Evolutionary conservation across 257 asterid genomes (phyloP).

Genomic region (Vinca minor): DNA sequence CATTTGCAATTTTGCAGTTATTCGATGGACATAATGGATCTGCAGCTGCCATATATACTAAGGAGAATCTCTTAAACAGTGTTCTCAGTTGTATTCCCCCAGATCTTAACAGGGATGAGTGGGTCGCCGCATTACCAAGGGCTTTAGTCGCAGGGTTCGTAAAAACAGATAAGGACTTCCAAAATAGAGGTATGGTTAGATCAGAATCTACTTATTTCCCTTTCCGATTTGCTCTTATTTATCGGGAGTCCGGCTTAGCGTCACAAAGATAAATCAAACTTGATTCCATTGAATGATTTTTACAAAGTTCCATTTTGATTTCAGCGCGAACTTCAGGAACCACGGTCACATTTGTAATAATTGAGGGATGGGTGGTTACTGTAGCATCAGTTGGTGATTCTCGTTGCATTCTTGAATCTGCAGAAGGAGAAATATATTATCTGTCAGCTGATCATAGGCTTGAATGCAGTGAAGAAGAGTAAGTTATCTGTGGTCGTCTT

Average conservation of each 20-base stretch:
- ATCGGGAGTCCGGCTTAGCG: too few relatives aligned
- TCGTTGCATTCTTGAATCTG: slow-evolving; percentile 85
- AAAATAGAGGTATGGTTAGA: slow-evolving; percentile 57
- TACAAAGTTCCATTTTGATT: slow-evolving; percentile 19
- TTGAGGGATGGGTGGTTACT: slow-evolving; percentile 89
- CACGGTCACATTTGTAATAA: slow-evolving; percentile 87
- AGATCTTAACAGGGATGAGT: slow-evolving; percentile 81
- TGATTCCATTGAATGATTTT: slow-evolving; percentile 10
- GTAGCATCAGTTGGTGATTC: slow-evolving; percentile 99
- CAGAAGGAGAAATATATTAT: slow-evolving; percentile 74
- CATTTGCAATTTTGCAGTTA: slow-evolving; percentile 39
- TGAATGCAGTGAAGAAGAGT: slow-evolving; percentile 94
- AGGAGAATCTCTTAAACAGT: slow-evolving; percentile 79
- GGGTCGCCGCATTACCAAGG: slow-evolving; percentile 84
- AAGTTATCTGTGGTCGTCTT: slow-evolving; percentile 25
- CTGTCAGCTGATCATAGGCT: slow-evolving; percentile 98
- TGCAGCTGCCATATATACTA: slow-evolving; percentile 88
- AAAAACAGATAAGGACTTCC: slow-evolving; percentile 92
- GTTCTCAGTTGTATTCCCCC: slow-evolving; percentile 75
- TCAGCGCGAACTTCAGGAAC: slow-evolving; percentile 95
- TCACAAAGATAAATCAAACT: neutral
- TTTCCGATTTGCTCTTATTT: neutral
- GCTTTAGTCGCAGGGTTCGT: slow-evolving; percentile 96
- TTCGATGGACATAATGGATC: slow-evolving; percentile 99
- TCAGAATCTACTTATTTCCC: neutral